Evolutionary conservation across 2,329 filamentous ascomycete genomes (phyloP), one percentile per base, ranked within the genome.

Genomic region (Penicillium sp.): DNA sequence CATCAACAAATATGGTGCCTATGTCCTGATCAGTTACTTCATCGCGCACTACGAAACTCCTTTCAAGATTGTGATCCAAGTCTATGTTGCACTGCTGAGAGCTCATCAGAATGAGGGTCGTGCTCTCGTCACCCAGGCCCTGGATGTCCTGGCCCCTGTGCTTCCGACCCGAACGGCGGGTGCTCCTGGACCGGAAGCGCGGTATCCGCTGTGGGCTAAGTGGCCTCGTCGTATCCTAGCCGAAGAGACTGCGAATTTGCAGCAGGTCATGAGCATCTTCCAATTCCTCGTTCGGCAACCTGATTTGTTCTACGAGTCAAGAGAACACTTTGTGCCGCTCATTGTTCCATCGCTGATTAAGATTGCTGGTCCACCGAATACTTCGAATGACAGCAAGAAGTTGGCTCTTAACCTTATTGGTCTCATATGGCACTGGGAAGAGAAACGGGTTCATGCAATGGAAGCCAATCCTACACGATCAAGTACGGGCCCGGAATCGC

Each of bases 1-100:
- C 40, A 95, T 98, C 70, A 98, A 96, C 71, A 98, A 98, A 64
- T 92, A 96, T 61, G 92, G 90, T 0, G 89, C 92, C 2, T 98
- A 98, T 55, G 90, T 95, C 4, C 80, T 98, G 4, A 93, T 98
- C 44, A 88, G 86, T 2, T 98, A 95, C 65, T 98, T 98, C 68
- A 95, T 98, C 54, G 86, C 87, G 0, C 85, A 93, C 48, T 98
- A 94, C 58, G 93, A 98, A 54, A 96, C 92, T 0, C 93, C 92
- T 0, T 76, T 85, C 9, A 98, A 96, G 74, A 96, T 98, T 39
- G 88, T 92, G 3, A 84, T 85, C 13, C 90, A 96, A 61, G 89
- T 98, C 14, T 98, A 98, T 59, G 82, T 92, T 48, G 88, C 88
- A 2, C 73, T 98, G 11, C 69, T 98, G 15, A 85, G 87, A 63